These are phyloP conservation scores for Blastobotrys serpentis DNA, from an alignment of 1,139 yeast species.

Conservation along the genomic window DNA sequence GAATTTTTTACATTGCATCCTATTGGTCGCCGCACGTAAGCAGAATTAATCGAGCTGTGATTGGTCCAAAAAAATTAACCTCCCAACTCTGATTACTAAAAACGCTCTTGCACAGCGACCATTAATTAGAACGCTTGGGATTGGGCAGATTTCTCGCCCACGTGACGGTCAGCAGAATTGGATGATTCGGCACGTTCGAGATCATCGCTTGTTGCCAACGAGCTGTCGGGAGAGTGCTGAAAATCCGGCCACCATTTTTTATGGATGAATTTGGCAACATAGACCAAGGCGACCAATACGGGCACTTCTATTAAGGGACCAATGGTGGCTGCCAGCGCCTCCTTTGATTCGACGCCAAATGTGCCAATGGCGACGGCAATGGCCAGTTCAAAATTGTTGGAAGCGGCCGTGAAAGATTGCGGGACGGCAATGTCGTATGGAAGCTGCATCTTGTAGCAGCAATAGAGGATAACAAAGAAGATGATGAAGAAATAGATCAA, in stretches of 20 bases:
- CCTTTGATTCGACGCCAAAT: slow-evolving; percentile 53
- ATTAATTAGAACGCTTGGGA: background rate
- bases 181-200: no score
- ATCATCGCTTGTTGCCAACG: no score
- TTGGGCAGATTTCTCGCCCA: no score
- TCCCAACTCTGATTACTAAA: no score
- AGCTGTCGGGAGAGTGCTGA: no score
- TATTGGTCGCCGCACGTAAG: slow-evolving; percentile 6
- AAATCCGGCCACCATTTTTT: slow-evolving; percentile 10
- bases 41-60: background rate
- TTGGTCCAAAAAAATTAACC: background rate
- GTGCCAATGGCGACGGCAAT: slow-evolving; percentile 55
- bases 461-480: slow-evolving; percentile 47
- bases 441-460: slow-evolving; percentile 35
- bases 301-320: slow-evolving; percentile 62
- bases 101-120: no score
- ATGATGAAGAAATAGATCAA: slow-evolving; percentile 49
- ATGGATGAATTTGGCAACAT: slow-evolving; percentile 30
- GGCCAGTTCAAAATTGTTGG: slow-evolving; percentile 55
- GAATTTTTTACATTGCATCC: background rate
- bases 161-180: no score
- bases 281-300: slow-evolving; percentile 46
- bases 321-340: slow-evolving; percentile 60
- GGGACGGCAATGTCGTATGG: slow-evolving; percentile 48
- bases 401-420: slow-evolving; percentile 58